These are phyloP conservation scores for Patellifolia procumbens DNA, from an alignment of 179 eudicot species.

Conservation along the genomic window DNA sequence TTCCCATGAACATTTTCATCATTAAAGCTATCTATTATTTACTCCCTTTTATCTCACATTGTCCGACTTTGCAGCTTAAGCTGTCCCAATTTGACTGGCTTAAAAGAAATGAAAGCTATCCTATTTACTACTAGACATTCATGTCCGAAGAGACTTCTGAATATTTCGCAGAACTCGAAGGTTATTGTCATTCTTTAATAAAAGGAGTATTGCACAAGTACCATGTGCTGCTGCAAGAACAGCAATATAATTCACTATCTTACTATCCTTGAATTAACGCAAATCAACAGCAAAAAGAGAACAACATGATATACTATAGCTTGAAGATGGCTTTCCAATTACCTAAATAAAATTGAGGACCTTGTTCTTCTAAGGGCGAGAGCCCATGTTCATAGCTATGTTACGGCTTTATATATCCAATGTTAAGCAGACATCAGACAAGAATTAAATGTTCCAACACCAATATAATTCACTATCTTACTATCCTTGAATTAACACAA, in stretches of 20 bases:
- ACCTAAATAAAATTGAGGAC: neutral
- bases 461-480: conserved; percentile 36
- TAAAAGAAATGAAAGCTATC: neutral
- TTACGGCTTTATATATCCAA: too few relatives aligned
- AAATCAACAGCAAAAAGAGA: neutral
- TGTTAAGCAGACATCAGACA: neutral
- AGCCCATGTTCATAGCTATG: neutral
- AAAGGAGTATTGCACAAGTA: neutral
- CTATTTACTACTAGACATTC: neutral
- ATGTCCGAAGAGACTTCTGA: neutral
- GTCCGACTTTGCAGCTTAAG: neutral
- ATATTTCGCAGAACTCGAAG: neutral
- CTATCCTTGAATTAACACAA: neutral
- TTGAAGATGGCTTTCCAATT: neutral
- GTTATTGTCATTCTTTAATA: neutral
- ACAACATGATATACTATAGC: neutral
- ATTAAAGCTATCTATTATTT: neutral
- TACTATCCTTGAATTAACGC: neutral
- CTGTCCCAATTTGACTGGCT: neutral
- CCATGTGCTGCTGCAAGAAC: neutral
- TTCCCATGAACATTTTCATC: neutral
- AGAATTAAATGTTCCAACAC: neutral
- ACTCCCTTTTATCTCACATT: neutral
- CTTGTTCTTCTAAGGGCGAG: neutral
- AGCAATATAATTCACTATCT: neutral